Percentiles rank a stretch among this genome's conserved stretches.
phyloP scores from a whole-genome alignment of 345 rosid genomes.

The Sisymbrium altissimum region DNA sequence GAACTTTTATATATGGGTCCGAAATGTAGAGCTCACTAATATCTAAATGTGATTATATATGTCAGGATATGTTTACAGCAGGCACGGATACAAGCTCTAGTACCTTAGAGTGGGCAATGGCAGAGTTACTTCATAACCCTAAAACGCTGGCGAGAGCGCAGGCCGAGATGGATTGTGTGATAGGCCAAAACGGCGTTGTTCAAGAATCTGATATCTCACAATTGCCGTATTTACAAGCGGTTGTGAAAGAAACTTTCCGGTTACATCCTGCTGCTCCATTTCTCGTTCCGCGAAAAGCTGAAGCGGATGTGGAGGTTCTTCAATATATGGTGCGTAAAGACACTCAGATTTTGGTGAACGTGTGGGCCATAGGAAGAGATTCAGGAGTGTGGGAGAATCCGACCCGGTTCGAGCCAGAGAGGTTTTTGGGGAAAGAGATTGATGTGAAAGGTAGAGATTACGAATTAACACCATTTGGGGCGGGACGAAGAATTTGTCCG shows the following conservation, averaged over 20 bases:
- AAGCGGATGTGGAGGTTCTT: constrained; percentile 26
- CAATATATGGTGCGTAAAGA: constrained; percentile 30
- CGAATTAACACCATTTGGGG: constrained; percentile 30
- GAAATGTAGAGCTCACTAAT: background rate
- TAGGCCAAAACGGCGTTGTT: constrained; percentile 26
- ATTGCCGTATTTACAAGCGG: constrained; percentile 37
- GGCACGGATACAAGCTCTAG: constrained; percentile 45
- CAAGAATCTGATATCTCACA: constrained; percentile 36
- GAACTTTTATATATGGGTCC: no score
- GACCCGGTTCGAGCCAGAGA: constrained; percentile 30
- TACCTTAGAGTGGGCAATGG: constrained; percentile 37
- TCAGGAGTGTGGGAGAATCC: constrained; percentile 34
- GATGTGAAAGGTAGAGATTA: constrained; percentile 32
- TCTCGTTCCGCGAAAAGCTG: constrained; percentile 34
- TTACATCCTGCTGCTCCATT: constrained; percentile 43
- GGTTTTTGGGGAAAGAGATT: constrained; percentile 19
- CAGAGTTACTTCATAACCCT: constrained; percentile 30
- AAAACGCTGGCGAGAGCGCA: constrained; percentile 12
- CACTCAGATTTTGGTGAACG: constrained; percentile 39
- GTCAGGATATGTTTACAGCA: constrained; percentile 40
- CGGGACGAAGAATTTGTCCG: constrained; percentile 32
- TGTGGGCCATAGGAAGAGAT: constrained; percentile 41
- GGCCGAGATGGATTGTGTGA: constrained; percentile 23
- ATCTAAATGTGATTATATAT: background rate
- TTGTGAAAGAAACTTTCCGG: constrained; percentile 41